These are phyloP conservation scores for Diplodia scrobiculata DNA, from an alignment of 2,329 filamentous ascomycete genomes.

Conservation along the genomic window DNA sequence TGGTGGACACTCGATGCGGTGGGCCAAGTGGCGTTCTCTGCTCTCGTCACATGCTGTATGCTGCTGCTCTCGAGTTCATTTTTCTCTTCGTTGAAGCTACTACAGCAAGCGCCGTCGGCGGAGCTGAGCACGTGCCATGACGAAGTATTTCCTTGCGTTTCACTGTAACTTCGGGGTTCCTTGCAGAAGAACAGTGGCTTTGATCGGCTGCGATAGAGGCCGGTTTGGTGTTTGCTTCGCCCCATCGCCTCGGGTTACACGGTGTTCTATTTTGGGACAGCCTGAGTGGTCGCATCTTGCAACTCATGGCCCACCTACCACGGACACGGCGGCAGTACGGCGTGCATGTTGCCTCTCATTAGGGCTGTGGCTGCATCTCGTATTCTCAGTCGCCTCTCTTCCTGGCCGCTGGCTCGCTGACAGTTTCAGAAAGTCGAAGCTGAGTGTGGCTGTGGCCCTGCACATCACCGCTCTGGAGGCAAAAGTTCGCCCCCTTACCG, in stretches of 20 bases:
- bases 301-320: background rate
- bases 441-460: slow-evolving; percentile 17
- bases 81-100: background rate
- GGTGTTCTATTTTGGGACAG: slow-evolving; percentile 7
- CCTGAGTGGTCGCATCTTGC: background rate
- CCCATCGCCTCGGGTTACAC: background rate
- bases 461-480: slow-evolving; percentile 10
- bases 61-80: background rate
- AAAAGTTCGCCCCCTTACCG: slow-evolving; percentile 17
- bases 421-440: slow-evolving; percentile 7
- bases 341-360: background rate
- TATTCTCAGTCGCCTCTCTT: slow-evolving; percentile 5
- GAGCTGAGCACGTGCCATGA: background rate
- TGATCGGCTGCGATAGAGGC: background rate
- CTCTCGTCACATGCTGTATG: slow-evolving; percentile 3
- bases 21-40: background rate
- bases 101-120: background rate
- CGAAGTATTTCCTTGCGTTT: background rate
- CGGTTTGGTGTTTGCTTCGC: slow-evolving; percentile 1
- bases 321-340: background rate
- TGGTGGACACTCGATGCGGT: background rate
- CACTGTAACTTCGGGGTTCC: background rate
- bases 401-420: slow-evolving; percentile 11
- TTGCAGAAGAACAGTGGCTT: background rate
- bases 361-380: slow-evolving; percentile 16